Base-by-base conservation (phyloP, 2,329 filamentous ascomycete species). In the Xylariaceae sp. region DNA sequence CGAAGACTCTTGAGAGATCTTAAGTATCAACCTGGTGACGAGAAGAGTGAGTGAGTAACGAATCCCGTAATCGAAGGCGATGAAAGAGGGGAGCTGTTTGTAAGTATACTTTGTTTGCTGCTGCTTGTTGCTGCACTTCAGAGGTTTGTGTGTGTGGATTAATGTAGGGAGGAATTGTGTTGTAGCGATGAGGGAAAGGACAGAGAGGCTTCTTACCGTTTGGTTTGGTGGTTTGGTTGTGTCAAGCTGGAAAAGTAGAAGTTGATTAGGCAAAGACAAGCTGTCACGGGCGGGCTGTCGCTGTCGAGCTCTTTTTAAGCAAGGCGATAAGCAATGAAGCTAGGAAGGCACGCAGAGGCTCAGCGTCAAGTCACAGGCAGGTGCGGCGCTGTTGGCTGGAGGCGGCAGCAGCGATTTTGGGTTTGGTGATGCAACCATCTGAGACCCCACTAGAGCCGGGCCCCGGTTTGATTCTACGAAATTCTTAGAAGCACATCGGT, bases 371-470 rank as follows among this genome's bases (percentile, higher is more conserved):
- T 35, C 30, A 18, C 30, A 48, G 49, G 23, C 23, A 51, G 49
- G 47, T 42, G 47, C 42, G 42, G 42, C n/a, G 42, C 5, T n/a
- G 5, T 6, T 15, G 37, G 37, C 37, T 42, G 8, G 11, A 42
- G 13, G 42, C 23, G 53, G 51, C 37, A 51, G 57, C 30, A 59
- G 34, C 53, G 55, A 57, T 47, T 55, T 56, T 61, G 56, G 48
- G 45, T 53, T 61, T 61, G 60, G 63, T 64, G 63, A 65, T 65
- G 63, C 63, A 65, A 65, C 59, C 62, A 56, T 55, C 55, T 42
- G 49, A 56, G 58, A 64, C 63, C 63, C 63, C 63, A 65, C 63
- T 58, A 64, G 53, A 57, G 47, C 58, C 51, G 55, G 62, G 58
- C 51, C 60, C 54, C 54, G n/a, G 30, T 54, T 35, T 44, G 63